Base-by-base conservation (phyloP, 129 eudicot genomes). In the Flaveria trinervia region DNA sequence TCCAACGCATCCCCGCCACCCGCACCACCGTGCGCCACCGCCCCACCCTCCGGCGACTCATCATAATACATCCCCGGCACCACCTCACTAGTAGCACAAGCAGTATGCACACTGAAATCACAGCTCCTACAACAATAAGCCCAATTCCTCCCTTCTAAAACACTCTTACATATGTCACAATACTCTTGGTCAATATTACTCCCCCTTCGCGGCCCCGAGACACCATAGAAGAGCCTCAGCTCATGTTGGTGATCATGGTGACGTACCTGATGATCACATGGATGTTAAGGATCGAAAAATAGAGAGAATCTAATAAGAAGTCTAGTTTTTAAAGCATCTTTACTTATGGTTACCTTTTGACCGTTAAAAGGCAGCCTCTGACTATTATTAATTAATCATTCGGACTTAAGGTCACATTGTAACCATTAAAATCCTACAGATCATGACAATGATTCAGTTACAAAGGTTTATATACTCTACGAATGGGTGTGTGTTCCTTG, bases 81-180 rank as follows among this genome's bases (percentile, higher is more conserved):
- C 80, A 90, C 96, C 80, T 87, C 90, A 3, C 65, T 82, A 25
- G 96, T 85, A 5, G 86, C 92, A 66, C 96, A 90, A 59, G 52
- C 84, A 2, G 92, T 85, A 59, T 90, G 90, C 39, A 82, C 80
- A 15, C 75, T 71, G 70, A 85, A 90, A n/a, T 85, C 86, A 77
- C 96, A 90, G 9, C 44, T 76, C 11, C 30, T 30, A 84, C 96
- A 90, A 57, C 16, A 39, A 69, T 79, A 90, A 0, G 76, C 80
- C 90, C 90, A 87, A 14, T 84, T 43, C 84, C 75, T 84, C 16
- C 56, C 46, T 2, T 73, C 80, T 81, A 87, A 64, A 36, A 74
- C 78, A 22, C 72, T 80, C 30, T 61, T 76, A 69, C 96, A 90
- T 7, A 84, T 75, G 6, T 75, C 76, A 60, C 92, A 90, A 65